Evolutionary conservation across 2,329 filamentous ascomycete genomes (phyloP).

Genomic region (Cladophialophora exuberans): DNA sequence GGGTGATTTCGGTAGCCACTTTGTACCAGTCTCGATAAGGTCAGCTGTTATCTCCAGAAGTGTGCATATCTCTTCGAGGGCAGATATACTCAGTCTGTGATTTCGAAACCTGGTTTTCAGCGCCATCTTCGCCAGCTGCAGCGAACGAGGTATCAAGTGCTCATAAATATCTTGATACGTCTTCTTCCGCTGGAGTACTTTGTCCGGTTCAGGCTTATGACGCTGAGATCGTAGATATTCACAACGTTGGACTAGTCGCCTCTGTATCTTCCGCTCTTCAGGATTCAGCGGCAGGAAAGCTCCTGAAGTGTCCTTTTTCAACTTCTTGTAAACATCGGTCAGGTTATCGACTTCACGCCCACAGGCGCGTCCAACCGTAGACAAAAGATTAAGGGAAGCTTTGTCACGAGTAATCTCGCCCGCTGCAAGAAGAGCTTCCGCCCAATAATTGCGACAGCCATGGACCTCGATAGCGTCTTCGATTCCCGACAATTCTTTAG

Average conservation of each 20-base stretch:
- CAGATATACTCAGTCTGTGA: constrained; percentile 4
- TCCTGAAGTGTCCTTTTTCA: neutral
- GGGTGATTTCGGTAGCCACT: constrained; percentile 21
- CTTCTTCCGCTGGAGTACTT: constrained; percentile 9
- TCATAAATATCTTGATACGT: constrained; percentile 29
- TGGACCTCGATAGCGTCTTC: constrained; percentile 30
- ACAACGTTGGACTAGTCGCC: constrained; percentile 12
- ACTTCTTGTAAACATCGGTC: constrained; percentile 8
- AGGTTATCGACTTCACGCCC: constrained; percentile 12
- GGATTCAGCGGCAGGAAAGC: neutral
- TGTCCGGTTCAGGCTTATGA: neutral
- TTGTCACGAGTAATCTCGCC: constrained; percentile 12
- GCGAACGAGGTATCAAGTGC: constrained; percentile 24
- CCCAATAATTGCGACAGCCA: constrained; percentile 34
- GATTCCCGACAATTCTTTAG: constrained; percentile 27
- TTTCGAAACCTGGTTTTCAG: constrained; percentile 20
- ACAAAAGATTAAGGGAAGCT: constrained; percentile 7
- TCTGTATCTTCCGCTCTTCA: neutral
- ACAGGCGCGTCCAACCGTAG: constrained; percentile 17
- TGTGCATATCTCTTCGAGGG: constrained; percentile 16
- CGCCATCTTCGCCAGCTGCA: constrained; percentile 20
- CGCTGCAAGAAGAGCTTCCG: constrained; percentile 23
- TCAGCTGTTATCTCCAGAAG: constrained; percentile 14
- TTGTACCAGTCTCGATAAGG: constrained; percentile 6
- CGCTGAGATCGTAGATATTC: neutral